Conservation (phyloP, 2,329 filamentous ascomycete genomes). For the Sporothrix variecibatus region DNA sequence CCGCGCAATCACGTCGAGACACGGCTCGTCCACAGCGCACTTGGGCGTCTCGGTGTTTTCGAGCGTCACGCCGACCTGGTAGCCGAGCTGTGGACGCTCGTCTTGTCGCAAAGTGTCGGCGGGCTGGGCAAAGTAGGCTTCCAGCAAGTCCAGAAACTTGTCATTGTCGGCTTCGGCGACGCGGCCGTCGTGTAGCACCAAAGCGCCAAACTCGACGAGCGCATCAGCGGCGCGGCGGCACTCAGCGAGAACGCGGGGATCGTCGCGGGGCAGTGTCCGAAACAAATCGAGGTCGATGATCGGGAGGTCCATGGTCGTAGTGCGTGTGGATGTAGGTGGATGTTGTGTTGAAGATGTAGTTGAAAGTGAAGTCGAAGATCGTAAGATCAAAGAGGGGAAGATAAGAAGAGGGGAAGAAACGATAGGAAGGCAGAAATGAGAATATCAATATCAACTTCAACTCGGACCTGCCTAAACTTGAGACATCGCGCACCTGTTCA, state of each 20-base stretch:
- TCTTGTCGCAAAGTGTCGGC: constrained; percentile 47
- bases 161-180: constrained; percentile 58
- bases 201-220: constrained; percentile 61
- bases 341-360: not conserved
- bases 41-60: constrained; percentile 66
- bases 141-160: constrained; percentile 61
- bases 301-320: not conserved
- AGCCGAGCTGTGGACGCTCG: constrained; percentile 59
- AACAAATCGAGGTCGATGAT: constrained; percentile 42
- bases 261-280: constrained; percentile 47
- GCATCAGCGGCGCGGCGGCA: constrained; percentile 57
- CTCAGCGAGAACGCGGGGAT: constrained; percentile 50
- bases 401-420: not conserved
- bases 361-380: not conserved
- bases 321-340: not conserved
- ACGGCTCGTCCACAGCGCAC: constrained; percentile 63
- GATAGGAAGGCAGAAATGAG: too few species aligned
- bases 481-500: not conserved
- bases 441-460: not conserved
- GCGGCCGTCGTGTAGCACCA: constrained; percentile 61
- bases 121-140: constrained; percentile 65
- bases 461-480: not conserved
- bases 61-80: constrained; percentile 63
- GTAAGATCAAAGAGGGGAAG: not conserved
- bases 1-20: constrained; percentile 57